Base-by-base conservation (phyloP, 768 basidiomycete genomes). In the Trametes sanguinea region DNA sequence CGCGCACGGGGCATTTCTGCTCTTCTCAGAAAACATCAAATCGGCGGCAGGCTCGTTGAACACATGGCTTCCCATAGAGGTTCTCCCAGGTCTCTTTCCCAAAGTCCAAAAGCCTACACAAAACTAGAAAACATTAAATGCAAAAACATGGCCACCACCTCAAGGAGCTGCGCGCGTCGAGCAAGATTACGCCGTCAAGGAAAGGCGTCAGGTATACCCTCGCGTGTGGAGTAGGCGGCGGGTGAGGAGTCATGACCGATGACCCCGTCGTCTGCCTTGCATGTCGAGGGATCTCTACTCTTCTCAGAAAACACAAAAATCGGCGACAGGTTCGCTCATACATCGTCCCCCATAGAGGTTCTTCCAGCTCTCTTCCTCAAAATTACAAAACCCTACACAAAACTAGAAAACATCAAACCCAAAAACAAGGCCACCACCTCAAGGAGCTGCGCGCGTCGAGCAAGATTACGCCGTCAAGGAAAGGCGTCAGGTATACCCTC, bases 131-230 rank as follows among this genome's bases (percentile, higher is more conserved):
- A 22, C 22, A 22, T 1, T 1, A 22, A 22, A 22, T 1, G 1
- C 1, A 22, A 22, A 22, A 22, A 22, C 1, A 22, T 1, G 22
- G 1, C 10, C 9, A 32, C 48, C 9, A 50, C 48, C n/a, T 53
- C 37, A 53, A 53, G n/a, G 51, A 53, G 51, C 51, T 53, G 37
- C 37, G 51, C 39, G 37, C 51, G 51, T 13, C 37, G 45, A 47
- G 17, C 51, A 40, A 53, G 7, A 53, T 13, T 7, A 13, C 11
- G 8, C 7, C 39, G 13, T 8, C 39, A 22, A 22, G 22, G 22
- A 22, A 22, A 53, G 40, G 17, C 35, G 4, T 13, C 29, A 55
- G 54, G 54, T 55, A 55, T 32, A 30, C 54, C 10, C n/a, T n/a
- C 2, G 43, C 54, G 54, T 35, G 32, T n/a, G 22, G 22, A 22